Evolutionary conservation across 306 rosid genomes (phyloP).

Genomic region (Acacia acuminata): DNA sequence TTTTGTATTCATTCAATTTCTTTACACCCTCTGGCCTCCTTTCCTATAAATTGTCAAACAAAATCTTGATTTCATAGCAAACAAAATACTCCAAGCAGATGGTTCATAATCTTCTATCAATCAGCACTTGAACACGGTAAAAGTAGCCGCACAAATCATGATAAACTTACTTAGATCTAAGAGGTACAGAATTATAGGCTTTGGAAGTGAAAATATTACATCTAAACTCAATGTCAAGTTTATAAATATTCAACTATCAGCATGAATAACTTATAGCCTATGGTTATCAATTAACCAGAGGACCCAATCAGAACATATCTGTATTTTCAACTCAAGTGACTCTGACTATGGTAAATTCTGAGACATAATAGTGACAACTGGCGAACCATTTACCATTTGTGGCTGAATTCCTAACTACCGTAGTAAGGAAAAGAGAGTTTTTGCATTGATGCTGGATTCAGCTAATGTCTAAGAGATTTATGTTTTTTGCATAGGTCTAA

Average conservation of each 20-base stretch:
- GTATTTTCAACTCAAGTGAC: background rate
- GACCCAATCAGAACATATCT: background rate
- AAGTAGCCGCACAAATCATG: background rate
- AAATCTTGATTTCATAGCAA: background rate
- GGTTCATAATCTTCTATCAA: background rate
- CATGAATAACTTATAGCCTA: background rate
- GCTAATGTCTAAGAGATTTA: background rate
- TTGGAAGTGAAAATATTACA: background rate
- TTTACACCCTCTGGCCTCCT: background rate
- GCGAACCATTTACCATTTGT: background rate
- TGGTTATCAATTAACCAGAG: background rate
- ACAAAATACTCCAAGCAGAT: background rate
- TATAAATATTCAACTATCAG: background rate
- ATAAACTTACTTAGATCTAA: background rate
- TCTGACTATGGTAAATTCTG: background rate
- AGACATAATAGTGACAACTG: background rate
- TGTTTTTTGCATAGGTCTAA: background rate
- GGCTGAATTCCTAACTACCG: background rate
- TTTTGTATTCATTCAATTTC: background rate
- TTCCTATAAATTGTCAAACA: background rate
- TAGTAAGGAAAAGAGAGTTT: background rate
- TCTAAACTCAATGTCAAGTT: background rate
- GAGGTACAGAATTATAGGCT: background rate
- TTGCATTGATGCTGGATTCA: background rate
- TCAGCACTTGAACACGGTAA: background rate